phyloP scores from a whole-genome alignment of 2,329 filamentous ascomycete species.

The Aspergillus caelatus region DNA sequence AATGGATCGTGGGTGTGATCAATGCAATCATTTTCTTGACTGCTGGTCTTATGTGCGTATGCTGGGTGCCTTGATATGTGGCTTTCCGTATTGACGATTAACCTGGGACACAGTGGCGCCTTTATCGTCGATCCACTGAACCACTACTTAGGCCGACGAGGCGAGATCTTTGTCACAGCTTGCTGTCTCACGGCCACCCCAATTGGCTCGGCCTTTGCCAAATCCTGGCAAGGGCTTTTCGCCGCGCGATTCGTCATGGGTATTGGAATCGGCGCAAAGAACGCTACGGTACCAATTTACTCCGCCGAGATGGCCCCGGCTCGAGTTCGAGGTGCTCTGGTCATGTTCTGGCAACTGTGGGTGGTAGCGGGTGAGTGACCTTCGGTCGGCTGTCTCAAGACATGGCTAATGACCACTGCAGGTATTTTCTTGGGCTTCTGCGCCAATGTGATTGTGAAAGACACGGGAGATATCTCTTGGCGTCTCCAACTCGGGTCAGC shows the following conservation, averaged over 20 bases:
- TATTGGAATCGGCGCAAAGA: slow-evolving; percentile 62
- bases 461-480: slow-evolving; percentile 61
- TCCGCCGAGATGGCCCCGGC: slow-evolving; percentile 59
- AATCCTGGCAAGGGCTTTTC: slow-evolving; percentile 60
- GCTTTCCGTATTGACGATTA: slow-evolving; percentile 32
- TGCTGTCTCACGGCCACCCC: slow-evolving; percentile 67
- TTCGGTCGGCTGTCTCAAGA: neutral
- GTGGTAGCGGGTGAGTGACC: slow-evolving; percentile 22
- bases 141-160: slow-evolving; percentile 59
- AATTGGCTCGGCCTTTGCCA: slow-evolving; percentile 64
- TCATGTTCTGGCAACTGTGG: slow-evolving; percentile 57
- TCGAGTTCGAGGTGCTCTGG: slow-evolving; percentile 56
- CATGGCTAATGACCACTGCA: neutral
- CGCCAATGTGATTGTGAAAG: slow-evolving; percentile 65
- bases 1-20: slow-evolving; percentile 65
- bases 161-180: slow-evolving; percentile 65
- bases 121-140: slow-evolving; percentile 69
- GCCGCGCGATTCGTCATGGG: slow-evolving; percentile 59
- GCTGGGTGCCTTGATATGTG: slow-evolving; percentile 11
- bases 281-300: slow-evolving; percentile 58
- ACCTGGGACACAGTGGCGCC: slow-evolving; percentile 48
- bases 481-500: slow-evolving; percentile 65
- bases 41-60: slow-evolving; percentile 20
- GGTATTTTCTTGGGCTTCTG: slow-evolving; percentile 66
- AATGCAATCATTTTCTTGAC: slow-evolving; percentile 57